A percentile compares a stretch with the other conserved stretches of the same genome.
phyloP scores from a whole-genome alignment of 768 basidiomycete genomes.

The Chiua virens region DNA sequence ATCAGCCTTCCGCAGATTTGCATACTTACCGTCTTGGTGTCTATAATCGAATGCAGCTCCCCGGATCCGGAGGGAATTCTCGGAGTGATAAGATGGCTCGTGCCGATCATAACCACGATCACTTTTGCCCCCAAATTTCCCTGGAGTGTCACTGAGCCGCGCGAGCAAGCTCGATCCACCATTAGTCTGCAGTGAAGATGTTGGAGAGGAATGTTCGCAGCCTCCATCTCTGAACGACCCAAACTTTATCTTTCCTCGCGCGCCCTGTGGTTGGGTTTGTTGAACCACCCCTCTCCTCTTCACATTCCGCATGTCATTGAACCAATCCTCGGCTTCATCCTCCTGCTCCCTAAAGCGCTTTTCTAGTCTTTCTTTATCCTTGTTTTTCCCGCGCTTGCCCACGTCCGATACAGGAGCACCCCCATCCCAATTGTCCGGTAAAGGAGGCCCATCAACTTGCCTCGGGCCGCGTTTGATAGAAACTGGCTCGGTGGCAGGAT shows the following conservation, averaged over 20 bases:
- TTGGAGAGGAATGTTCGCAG: slow-evolving; percentile 19
- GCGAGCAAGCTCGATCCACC: slow-evolving; percentile 34
- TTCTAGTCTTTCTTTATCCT: slow-evolving; percentile 56
- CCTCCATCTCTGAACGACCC: slow-evolving; percentile 34
- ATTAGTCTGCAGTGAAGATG: slow-evolving; percentile 16
- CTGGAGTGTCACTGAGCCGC: slow-evolving; percentile 25
- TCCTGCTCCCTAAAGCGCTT: slow-evolving; percentile 49
- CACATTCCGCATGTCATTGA: slow-evolving; percentile 40
- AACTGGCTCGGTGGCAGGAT: slow-evolving; percentile 36
- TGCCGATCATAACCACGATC: slow-evolving; percentile 6
- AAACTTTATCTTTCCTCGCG: slow-evolving; percentile 36
- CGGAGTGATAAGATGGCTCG: slow-evolving; percentile 2
- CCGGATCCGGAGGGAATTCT: slow-evolving; percentile 26
- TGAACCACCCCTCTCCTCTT: slow-evolving; percentile 27
- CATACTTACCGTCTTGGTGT: slow-evolving; percentile 11
- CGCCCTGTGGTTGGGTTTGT: slow-evolving; percentile 5
- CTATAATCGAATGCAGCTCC: slow-evolving; percentile 27
- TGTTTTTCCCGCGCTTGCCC: slow-evolving; percentile 62
- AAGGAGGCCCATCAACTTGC: slow-evolving; percentile 34
- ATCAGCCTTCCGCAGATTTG: slow-evolving; percentile 9
- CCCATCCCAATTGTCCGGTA: slow-evolving; percentile 47
- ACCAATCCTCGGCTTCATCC: slow-evolving; percentile 71
- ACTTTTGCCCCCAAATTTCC: slow-evolving; percentile 1
- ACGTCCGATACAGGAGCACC: slow-evolving; percentile 57
- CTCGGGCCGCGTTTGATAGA: slow-evolving; percentile 37